Conservation (phyloP, 208 protist genomes). For the Acanthamoeba sp. region DNA sequence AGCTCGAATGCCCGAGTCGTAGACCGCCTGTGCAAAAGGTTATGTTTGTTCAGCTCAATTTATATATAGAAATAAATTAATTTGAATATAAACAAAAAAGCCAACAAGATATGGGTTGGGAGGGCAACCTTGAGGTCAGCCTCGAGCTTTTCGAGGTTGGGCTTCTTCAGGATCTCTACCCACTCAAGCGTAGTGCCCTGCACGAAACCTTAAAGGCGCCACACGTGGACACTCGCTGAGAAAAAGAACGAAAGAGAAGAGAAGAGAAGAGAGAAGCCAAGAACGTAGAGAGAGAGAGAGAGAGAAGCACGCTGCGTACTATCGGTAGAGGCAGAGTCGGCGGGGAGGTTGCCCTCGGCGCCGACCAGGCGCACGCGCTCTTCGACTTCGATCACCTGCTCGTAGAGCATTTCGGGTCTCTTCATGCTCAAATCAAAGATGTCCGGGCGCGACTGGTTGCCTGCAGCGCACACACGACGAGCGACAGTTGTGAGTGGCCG, state of each 20-base stretch:
- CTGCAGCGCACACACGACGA: background rate
- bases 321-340: conserved; percentile 60
- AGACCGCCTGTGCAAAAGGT: conserved; percentile 73
- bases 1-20: conserved; percentile 91
- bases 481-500: no score
- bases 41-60: no score
- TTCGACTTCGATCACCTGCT: conserved; percentile 90
- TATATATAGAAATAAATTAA: no score
- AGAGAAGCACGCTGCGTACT: conserved; percentile 26
- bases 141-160: conserved; percentile 83
- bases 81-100: no score
- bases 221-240: background rate
- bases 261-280: background rate
- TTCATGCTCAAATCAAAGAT: conserved; percentile 96
- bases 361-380: conserved; percentile 91
- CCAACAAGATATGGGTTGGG: no score
- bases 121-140: conserved; percentile 68
- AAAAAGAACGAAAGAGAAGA: no score
- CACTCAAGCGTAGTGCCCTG: conserved; percentile 88
- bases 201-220: background rate
- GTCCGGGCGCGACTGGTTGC: conserved; percentile 92
- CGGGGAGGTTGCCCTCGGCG: conserved; percentile 28
- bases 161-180: conserved; percentile 89
- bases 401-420: conserved; percentile 93
- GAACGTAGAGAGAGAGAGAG: no score